Evolutionary conservation across 768 basidiomycete genomes (phyloP), one percentile per base, ranked within the genome.

Genomic region (Nevesoporus exiguus): DNA sequence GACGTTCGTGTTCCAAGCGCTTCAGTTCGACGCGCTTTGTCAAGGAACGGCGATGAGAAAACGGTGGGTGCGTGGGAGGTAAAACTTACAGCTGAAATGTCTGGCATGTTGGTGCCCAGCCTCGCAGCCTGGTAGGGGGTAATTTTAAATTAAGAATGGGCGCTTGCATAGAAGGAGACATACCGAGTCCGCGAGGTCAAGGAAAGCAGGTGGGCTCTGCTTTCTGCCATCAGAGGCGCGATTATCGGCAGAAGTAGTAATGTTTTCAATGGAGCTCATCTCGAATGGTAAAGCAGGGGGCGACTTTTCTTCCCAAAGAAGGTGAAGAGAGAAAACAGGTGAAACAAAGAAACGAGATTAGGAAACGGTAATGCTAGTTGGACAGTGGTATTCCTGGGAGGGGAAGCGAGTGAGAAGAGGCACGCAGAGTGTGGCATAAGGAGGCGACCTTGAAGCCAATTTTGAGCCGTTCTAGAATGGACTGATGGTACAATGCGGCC

Each of bases 181-280:
- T 70, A 93, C 92, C 62, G 92, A 93, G 75, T 94, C 92, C 55
- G 92, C 92, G 65, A 94, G 84, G 78, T 94, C 92, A 74, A 94
- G 79, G 75, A 94, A 94, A 54, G 92, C 92, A 59, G 92, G 90
- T 19, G 92, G 91, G 72, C 87, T 93, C 66, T 88, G 87, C 77
- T 89, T 91, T 70, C 85, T 78, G 61, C 83, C 86, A 67, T 85
- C 86, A 49, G 80, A 76, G 70, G 82, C 65, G 69, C 75, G 80
- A 84, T 82, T 81, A 85, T 88, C 83, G 80, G 76, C 80, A 78
- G 83, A 78, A 70, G 79, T 74, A 75, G 73, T 86, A 84, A 82
- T 80, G 72, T 83, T 82, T 76, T 89, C 84, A 74, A 76, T 74
- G 72, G 76, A 74, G 73, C 81, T 86, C 89, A 90, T 90, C 79